phyloP scores from a whole-genome alignment of 345 rosid genomes.

The Eucalyptus marginata region DNA sequence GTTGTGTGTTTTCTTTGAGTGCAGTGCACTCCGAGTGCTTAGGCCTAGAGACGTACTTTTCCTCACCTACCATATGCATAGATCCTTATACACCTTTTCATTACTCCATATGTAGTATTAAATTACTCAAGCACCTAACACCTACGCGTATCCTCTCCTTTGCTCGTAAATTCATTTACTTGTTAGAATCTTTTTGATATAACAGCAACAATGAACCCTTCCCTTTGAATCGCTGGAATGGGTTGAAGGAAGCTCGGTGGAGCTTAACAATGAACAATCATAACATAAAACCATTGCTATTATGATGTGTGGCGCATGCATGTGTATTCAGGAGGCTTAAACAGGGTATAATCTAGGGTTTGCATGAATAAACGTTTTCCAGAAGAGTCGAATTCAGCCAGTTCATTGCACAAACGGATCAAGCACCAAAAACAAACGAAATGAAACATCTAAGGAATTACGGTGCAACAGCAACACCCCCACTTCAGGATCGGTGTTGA shows the following conservation, averaged over 20 bases:
- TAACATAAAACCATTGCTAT: not conserved
- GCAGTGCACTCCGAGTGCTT: slow-evolving; percentile 50
- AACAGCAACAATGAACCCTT: not conserved
- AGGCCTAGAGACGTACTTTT: not conserved
- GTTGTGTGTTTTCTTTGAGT: slow-evolving; percentile 52
- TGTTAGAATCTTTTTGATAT: not conserved
- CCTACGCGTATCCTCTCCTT: not conserved
- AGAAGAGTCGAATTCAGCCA: not conserved
- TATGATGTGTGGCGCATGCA: not conserved
- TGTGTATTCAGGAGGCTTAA: not conserved
- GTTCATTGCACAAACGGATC: not conserved
- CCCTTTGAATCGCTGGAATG: not conserved
- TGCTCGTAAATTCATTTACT: not conserved
- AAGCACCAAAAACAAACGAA: not conserved
- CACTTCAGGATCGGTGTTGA: not conserved
- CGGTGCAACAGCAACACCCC: not conserved
- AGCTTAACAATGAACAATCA: not conserved
- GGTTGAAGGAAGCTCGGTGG: not conserved
- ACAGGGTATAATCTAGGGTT: not conserved
- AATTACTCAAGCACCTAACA: not conserved
- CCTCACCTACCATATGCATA: not conserved
- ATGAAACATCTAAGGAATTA: not conserved
- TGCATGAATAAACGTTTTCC: not conserved
- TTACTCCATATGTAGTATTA: not conserved
- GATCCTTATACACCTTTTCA: not conserved